Conservation (phyloP, 805 yeast species). For the Torulaspora microellipsoides region DNA sequence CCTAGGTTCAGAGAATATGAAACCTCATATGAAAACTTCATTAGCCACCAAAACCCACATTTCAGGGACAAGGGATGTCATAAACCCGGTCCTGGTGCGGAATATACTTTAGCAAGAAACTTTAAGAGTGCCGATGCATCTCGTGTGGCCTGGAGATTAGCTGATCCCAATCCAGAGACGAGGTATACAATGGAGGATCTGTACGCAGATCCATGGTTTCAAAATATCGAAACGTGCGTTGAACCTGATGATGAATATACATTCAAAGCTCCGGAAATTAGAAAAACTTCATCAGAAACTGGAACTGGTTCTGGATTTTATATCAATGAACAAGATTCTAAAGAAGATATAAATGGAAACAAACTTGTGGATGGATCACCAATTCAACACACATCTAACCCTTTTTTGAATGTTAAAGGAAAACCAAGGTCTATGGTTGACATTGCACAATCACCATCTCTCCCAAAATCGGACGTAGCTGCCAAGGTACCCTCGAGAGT, state of each 20-base stretch:
- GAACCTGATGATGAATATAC: conserved; percentile 21
- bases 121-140: conserved; percentile 57
- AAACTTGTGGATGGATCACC: conserved; percentile 1
- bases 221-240: conserved; percentile 51
- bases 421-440: conserved; percentile 27
- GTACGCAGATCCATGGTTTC: conserved; percentile 63
- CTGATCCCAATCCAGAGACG: conserved; percentile 54
- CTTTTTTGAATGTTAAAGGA: conserved; percentile 5
- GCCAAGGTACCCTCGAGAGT: conserved; percentile 12
- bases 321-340: conserved; percentile 13
- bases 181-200: conserved; percentile 53
- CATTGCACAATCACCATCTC: conserved; percentile 19
- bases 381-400: conserved; percentile 9
- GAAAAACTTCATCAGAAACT: conserved; percentile 18
- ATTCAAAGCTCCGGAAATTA: conserved; percentile 24
- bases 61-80: conserved; percentile 44
- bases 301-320: conserved; percentile 9
- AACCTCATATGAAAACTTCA: conserved; percentile 41
- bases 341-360: conserved; percentile 10
- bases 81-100: conserved; percentile 63
- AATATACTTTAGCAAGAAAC: conserved; percentile 63
- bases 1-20: conserved; percentile 54
- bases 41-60: conserved; percentile 39
- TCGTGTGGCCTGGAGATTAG: conserved; percentile 67
- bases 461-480: conserved; percentile 1